phyloP scores from a whole-genome alignment of 129 eudicot species.

The Pulicaria dysenterica region DNA sequence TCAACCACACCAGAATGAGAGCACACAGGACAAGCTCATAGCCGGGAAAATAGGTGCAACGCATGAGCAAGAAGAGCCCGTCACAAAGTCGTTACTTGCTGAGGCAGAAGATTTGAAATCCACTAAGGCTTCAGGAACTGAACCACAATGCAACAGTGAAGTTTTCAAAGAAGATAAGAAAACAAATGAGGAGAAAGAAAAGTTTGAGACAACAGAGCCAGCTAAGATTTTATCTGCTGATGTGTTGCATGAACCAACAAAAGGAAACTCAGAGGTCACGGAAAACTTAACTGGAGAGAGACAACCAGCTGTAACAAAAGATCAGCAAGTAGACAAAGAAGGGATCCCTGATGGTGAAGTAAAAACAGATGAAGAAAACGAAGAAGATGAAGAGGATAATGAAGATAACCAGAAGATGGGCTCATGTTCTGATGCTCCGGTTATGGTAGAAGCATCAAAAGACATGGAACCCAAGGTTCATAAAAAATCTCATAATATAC shows the following conservation, averaged over 20 bases:
- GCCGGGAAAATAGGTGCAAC: slow-evolving; percentile 25
- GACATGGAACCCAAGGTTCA: slow-evolving; percentile 58
- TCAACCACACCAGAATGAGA: slow-evolving; percentile 30
- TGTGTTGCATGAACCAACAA: slow-evolving; percentile 23
- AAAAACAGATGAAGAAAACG: slow-evolving; percentile 47
- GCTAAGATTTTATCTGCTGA: slow-evolving; percentile 11
- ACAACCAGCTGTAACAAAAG: slow-evolving; percentile 21
- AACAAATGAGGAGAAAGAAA: slow-evolving; percentile 28
- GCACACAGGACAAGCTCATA: slow-evolving; percentile 24
- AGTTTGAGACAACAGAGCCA: slow-evolving; percentile 34
- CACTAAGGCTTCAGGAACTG: slow-evolving; percentile 24
- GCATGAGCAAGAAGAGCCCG: slow-evolving; percentile 26
- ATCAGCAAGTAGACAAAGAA: slow-evolving; percentile 32
- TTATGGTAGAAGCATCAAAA: slow-evolving; percentile 60
- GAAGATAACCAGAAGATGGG: slow-evolving; percentile 38
- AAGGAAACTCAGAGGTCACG: slow-evolving; percentile 28
- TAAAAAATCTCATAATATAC: slow-evolving; percentile 67
- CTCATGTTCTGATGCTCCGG: slow-evolving; percentile 48
- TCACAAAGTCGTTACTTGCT: slow-evolving; percentile 13
- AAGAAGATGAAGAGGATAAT: slow-evolving; percentile 48
- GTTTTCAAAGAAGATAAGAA: slow-evolving; percentile 28
- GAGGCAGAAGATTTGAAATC: slow-evolving; percentile 26
- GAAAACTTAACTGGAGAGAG: slow-evolving; percentile 30
- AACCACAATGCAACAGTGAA: slow-evolving; percentile 34
- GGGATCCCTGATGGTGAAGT: slow-evolving; percentile 34